Evolutionary conservation across 352 stramenopile genomes (phyloP), one percentile per base, ranked within the genome.

Genomic region (Globisporangium radiosum): DNA sequence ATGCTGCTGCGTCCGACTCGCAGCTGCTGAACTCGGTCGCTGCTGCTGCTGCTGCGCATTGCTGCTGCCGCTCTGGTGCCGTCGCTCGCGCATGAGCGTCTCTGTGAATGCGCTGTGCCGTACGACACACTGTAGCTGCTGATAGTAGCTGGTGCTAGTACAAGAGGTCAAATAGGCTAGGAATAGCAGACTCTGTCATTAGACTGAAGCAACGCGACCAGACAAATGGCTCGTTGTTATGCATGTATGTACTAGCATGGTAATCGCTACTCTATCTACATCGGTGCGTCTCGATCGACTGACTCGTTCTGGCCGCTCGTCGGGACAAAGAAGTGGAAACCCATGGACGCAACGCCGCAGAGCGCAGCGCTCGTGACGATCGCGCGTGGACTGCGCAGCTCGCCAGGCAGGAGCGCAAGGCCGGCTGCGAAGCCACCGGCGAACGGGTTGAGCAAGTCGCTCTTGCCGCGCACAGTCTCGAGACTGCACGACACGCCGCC

Each of bases 401-500:
- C 77, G 0, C 57, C 54, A 3, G 71, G 69, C 39, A 88, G 37
- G 52, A 86, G 68, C 54, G 68, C 70, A 43, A 91, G 57, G 0
- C 74, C 85, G 4, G 81, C 80, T 7, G 71, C 69, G 57, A 88
- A 90, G 1, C 81, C 81, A 17, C 85, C 81, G 7, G 72, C 44
- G 57, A 94, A 91, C 43, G 78, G 75, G 53, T 94, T 94, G 2
- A 88, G 48, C 7, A 80, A 37, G 60, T 94, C 85, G 47, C 65
- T 72, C 47, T 65, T 69, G 38, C 76, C 73, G n/a, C 81, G 76
- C 9, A 78, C 1, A 45, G 73, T 78, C 68, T 92, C 80, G 54
- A 90, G 56, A 49, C 65, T 73, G 69, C 85, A 94, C 52, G 78
- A 88, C 37, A 92, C 65, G 10, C 78, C 80, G 9, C 75, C 76